phyloP scores from a whole-genome alignment of 768 basidiomycete species.

The Suillus fuscotomentosus region DNA sequence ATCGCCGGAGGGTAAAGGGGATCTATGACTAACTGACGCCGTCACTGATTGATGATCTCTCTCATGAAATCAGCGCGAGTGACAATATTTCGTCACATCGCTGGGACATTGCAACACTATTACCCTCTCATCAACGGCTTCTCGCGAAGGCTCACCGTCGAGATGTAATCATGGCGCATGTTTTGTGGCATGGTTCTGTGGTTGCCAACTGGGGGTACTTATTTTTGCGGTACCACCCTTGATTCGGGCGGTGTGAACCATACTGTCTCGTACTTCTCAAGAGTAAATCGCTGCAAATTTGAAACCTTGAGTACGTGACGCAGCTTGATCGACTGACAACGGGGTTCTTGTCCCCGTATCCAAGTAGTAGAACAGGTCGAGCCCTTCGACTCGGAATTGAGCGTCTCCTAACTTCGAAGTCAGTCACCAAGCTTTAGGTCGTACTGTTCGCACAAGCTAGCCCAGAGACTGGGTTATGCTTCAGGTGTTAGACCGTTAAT shows the following conservation, averaged over 20 bases:
- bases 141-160: neutral
- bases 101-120: neutral
- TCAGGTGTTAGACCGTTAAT: slow-evolving; percentile 43
- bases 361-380: neutral
- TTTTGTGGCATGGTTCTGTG: neutral
- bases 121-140: neutral
- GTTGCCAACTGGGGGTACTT: neutral
- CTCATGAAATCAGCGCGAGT: neutral
- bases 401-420: neutral
- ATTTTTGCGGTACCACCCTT: slow-evolving; percentile 14
- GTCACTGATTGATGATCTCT: neutral
- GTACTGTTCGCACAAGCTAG: neutral
- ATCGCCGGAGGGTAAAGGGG: slow-evolving; percentile 32
- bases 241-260: slow-evolving; percentile 9
- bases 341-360: neutral
- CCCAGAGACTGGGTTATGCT: slow-evolving; percentile 22
- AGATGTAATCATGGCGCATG: neutral
- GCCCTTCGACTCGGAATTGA: neutral
- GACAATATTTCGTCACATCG: neutral
- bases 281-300: neutral
- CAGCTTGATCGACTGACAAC: neutral
- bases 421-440: neutral
- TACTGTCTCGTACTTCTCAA: slow-evolving; percentile 5
- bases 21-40: slow-evolving; percentile 21
- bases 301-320: neutral